Conservation (phyloP, 345 rosid species). For the Dimocarpus longan region DNA sequence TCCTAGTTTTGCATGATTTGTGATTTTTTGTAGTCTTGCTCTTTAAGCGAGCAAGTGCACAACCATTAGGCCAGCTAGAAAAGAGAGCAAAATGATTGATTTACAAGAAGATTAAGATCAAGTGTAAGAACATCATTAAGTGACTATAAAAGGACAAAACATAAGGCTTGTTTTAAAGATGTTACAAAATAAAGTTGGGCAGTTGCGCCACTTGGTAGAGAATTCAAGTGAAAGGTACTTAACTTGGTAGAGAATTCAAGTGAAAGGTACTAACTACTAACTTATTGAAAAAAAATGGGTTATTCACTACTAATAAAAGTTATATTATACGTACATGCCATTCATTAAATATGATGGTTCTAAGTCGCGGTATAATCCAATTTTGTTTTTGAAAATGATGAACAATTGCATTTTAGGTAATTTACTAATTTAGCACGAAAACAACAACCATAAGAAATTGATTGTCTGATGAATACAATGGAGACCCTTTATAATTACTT, state of each 20-base stretch:
- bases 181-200: not conserved
- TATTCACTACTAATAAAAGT: too few relatives aligned
- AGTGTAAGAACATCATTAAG: not conserved
- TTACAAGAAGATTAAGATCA: constrained; percentile 3
- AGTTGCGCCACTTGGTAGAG: not conserved
- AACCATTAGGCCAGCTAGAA: not conserved
- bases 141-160: not conserved
- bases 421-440: too few relatives aligned
- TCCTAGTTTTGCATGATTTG: not conserved
- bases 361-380: too few relatives aligned
- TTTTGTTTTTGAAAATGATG: too few relatives aligned
- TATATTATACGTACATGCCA: too few relatives aligned
- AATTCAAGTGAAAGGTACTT: not conserved
- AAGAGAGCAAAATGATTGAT: not conserved
- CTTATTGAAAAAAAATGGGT: too few relatives aligned
- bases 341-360: not conserved
- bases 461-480: too few relatives aligned
- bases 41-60: not conserved
- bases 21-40: not conserved
- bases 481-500: too few relatives aligned
- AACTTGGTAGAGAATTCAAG: not conserved
- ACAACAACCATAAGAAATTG: too few relatives aligned
- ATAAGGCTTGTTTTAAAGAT: not conserved
- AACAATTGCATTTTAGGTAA: too few relatives aligned
- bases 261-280: not conserved